Conservation (phyloP, 768 basidiomycete genomes). For the Clathrus columnatus region DNA sequence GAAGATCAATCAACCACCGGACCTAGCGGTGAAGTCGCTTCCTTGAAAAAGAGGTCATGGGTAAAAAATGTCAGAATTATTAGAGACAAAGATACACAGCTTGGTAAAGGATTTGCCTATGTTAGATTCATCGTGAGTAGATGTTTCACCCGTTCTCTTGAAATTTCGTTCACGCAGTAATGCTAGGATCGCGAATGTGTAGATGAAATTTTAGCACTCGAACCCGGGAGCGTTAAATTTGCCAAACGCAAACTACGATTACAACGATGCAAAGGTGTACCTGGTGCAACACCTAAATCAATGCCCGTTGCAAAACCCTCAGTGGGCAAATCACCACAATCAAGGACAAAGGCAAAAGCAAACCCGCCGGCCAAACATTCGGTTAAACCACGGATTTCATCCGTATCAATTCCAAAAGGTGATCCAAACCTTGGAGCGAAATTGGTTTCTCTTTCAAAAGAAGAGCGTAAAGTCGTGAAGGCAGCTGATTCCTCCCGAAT, state of each 20-base stretch:
- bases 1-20: slow-evolving; percentile 23
- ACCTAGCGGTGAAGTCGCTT: slow-evolving; percentile 16
- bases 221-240: slow-evolving; percentile 72
- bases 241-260: slow-evolving; percentile 89
- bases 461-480: slow-evolving; percentile 80
- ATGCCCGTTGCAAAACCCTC: slow-evolving; percentile 15
- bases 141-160: not conserved
- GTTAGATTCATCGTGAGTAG: slow-evolving; percentile 72
- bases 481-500: slow-evolving; percentile 70
- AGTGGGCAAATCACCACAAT: slow-evolving; percentile 16
- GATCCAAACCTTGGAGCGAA: slow-evolving; percentile 75
- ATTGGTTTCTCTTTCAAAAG: slow-evolving; percentile 69
- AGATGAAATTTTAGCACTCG: slow-evolving; percentile 83
- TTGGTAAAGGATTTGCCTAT: slow-evolving; percentile 94
- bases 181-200: slow-evolving; percentile 81
- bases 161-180: slow-evolving; percentile 4
- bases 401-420: slow-evolving; percentile 53
- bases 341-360: slow-evolving; percentile 10
- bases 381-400: not conserved
- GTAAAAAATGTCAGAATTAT: slow-evolving; percentile 82
- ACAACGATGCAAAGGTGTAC: slow-evolving; percentile 78
- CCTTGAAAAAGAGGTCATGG: slow-evolving; percentile 42
- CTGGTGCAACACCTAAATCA: slow-evolving; percentile 25
- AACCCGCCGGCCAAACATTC: slow-evolving; percentile 17
- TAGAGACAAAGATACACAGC: slow-evolving; percentile 81